Conservation (phyloP, 1,284 basidiomycete genomes). For the Limonomyces culmigenus region DNA sequence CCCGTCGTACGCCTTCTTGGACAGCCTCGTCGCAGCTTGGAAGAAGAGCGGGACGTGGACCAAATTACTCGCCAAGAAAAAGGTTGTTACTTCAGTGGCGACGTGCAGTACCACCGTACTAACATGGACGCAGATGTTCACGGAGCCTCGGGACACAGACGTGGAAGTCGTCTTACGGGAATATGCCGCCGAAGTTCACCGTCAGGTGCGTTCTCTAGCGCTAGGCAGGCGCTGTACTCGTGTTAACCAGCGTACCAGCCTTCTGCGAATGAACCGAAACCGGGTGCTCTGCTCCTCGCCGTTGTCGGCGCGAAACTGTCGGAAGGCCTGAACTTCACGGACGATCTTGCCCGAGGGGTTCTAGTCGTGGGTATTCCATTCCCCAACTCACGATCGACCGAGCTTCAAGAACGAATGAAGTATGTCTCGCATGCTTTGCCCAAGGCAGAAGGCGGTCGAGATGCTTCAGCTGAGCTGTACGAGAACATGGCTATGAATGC, state of each 20-base stretch:
- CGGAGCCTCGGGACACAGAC: conserved; percentile 69
- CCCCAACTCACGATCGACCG: conserved; percentile 80
- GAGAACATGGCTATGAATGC: conserved; percentile 93
- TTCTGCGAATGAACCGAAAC: conserved; percentile 15
- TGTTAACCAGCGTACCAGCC: no score
- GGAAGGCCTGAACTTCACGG: conserved; percentile 93
- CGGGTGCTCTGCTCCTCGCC: conserved; percentile 72
- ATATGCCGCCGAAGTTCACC: conserved; percentile 48
- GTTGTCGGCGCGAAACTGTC: conserved; percentile 95
- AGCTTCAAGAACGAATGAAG: conserved; percentile 82
- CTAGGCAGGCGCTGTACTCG: no score
- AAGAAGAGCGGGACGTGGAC: conserved; percentile 37
- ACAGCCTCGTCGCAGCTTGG: conserved; percentile 58
- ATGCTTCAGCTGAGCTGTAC: conserved; percentile 75
- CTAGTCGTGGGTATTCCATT: conserved; percentile 88
- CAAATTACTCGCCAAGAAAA: conserved; percentile 60
- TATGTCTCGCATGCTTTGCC: conserved; percentile 37
- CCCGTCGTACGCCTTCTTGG: conserved; percentile 81
- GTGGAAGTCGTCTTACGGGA: conserved; percentile 69
- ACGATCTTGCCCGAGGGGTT: conserved; percentile 78
- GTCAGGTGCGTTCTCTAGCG: conserved; percentile 16
- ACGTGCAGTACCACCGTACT: conserved; percentile 1
- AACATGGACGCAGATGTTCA: conserved; percentile 55
- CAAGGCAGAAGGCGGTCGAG: conserved; percentile 28
- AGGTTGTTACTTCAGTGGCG: conserved; percentile 21